These are phyloP conservation scores for Penicillium cataractarum DNA, from an alignment of 495 filamentous ascomycete species.

Conservation along the genomic window DNA sequence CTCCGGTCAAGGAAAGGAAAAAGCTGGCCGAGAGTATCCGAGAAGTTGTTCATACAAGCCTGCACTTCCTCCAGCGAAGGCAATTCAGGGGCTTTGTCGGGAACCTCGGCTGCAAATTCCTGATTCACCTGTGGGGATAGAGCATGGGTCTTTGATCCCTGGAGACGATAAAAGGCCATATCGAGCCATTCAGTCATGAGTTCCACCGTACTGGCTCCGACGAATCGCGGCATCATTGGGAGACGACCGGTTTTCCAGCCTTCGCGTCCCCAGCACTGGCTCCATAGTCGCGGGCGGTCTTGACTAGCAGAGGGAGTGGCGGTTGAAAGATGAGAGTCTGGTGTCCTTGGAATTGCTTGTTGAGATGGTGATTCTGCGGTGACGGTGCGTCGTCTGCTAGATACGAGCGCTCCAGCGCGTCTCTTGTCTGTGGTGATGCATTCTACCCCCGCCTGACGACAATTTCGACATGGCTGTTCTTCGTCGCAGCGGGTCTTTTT, in stretches of 20 bases:
- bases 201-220: constrained; percentile 16
- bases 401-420: constrained; percentile 13
- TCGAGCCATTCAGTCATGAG: constrained; percentile 21
- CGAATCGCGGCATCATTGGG: constrained; percentile 19
- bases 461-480: constrained; percentile 20
- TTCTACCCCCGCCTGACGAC: constrained; percentile 14
- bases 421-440: constrained; percentile 22
- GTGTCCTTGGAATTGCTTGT: background rate
- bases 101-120: background rate
- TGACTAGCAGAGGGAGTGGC: background rate
- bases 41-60: background rate
- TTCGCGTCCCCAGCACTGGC: constrained; percentile 19
- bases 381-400: constrained; percentile 10
- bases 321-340: background rate
- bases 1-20: constrained; percentile 9
- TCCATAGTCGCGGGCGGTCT: constrained; percentile 16
- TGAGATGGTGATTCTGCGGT: background rate
- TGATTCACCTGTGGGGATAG: constrained; percentile 11
- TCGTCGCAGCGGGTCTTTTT: constrained; percentile 25
- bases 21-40: background rate
- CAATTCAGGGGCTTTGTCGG: constrained; percentile 1
- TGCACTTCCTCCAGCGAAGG: constrained; percentile 6
- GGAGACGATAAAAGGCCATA: constrained; percentile 19
- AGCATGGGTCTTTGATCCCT: constrained; percentile 1
- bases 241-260: constrained; percentile 19